phyloP scores from a whole-genome alignment of 352 stramenopile genomes.

The Elongisporangium prolatum region DNA sequence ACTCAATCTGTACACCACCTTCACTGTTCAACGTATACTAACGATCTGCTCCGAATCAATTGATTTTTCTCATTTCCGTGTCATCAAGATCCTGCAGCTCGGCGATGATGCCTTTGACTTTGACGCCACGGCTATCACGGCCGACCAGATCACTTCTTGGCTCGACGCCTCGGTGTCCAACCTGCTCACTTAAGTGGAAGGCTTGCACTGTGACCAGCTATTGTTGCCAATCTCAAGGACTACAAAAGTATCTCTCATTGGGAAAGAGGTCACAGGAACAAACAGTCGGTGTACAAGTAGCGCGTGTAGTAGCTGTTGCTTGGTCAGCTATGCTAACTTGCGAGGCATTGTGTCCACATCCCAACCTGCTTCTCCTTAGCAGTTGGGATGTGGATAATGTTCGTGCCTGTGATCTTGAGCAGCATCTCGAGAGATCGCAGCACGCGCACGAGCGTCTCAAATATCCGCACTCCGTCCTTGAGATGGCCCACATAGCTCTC shows the following conservation, averaged over 20 bases:
- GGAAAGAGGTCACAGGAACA: neutral
- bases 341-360: neutral
- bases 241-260: neutral
- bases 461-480: constrained; percentile 85
- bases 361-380: constrained; percentile 83
- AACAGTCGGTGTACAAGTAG: neutral
- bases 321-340: neutral
- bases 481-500: constrained; percentile 84
- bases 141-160: constrained; percentile 26
- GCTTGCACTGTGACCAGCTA: neutral
- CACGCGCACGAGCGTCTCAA: constrained; percentile 84
- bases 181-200: constrained; percentile 28
- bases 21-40: too few species aligned
- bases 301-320: neutral
- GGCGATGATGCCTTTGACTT: constrained; percentile 42
- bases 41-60: too few species aligned
- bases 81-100: constrained; percentile 47
- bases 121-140: constrained; percentile 21
- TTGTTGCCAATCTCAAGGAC: neutral
- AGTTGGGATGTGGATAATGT: constrained; percentile 83
- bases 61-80: too few species aligned
- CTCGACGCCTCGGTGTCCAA: constrained; percentile 31
- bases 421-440: constrained; percentile 81
- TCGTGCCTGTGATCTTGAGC: constrained; percentile 78
- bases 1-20: too few species aligned